Evolutionary conservation across 2,329 filamentous ascomycete genomes (phyloP), one percentile per base, ranked within the genome.

Genomic region (Diaporthe ilicicola): DNA sequence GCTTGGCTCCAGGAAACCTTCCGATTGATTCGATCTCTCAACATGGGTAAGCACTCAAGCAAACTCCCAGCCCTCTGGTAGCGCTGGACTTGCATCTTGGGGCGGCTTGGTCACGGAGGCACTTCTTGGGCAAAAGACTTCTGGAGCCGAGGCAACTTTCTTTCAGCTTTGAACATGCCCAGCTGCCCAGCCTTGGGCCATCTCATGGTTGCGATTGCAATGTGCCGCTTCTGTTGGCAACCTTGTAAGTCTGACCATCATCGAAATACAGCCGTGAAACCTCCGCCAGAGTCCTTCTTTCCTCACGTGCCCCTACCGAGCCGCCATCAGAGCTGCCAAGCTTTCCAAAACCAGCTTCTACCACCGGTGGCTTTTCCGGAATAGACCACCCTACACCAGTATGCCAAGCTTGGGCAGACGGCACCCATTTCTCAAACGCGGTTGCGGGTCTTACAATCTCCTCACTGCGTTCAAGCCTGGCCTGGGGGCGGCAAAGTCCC

Each of bases 1-100:
- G 59, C 59, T 50, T 64, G 59, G 59, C 59, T 37, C 44, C 44
- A 34, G 59, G 44, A 64, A 50, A 64, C 34, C 12, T 42, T 64
- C 59, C 59, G 59, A 64, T 64, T 50, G 29, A 37, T 22, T 27
- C 29, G 27, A 48, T 29, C 59, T 34, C 12, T 10, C 59, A 50
- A 19, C 24, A 50, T 13, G 27, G 12, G 29, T 32, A n/a, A 22
- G 46, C 24, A 24, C 29, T 2, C 3, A 12, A 46, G 12, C 10
- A 10, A 39, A 3, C 29, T 62, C 42, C 27, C 19, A 9, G 34
- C 59, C 39, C 34, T 3, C 39, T 29, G 44, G 37, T 64, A 64
- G 59, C 32, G 42, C 3, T 37, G 56, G 27, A 17, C 56, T 62
- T 46, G 39, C 12, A 32, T 19, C 39, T 62, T 61, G 55, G 55